Evolutionary conservation across 2,329 filamentous ascomycete genomes (phyloP).

Genomic region (Fusarium sp.): DNA sequence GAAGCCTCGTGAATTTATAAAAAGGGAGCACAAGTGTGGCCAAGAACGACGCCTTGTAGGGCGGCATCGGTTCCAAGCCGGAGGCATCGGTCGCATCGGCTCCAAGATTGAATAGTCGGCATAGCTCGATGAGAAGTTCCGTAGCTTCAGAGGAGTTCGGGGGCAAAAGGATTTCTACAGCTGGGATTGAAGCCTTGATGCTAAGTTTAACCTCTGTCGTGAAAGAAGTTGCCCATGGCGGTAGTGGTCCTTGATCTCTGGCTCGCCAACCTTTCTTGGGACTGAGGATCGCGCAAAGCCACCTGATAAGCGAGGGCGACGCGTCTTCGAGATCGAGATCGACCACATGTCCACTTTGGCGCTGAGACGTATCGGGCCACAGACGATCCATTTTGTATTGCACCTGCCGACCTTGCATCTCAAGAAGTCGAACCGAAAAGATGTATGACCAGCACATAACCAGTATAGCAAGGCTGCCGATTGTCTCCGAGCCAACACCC

Average conservation of each 20-base stretch:
- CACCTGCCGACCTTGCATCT: not conserved
- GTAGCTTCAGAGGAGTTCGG: slow-evolving; percentile 4
- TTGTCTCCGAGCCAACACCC: not conserved
- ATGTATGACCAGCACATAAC: not conserved
- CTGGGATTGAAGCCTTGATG: not conserved
- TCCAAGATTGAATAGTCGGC: slow-evolving; percentile 1
- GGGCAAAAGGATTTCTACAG: not conserved
- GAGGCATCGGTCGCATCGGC: not conserved
- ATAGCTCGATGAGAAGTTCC: slow-evolving; percentile 18
- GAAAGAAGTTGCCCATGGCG: not conserved
- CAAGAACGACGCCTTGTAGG: slow-evolving; percentile 9
- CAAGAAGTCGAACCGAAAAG: not conserved
- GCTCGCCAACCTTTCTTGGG: slow-evolving; percentile 4
- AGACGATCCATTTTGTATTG: not conserved
- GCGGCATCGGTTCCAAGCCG: not conserved
- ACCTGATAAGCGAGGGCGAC: not conserved
- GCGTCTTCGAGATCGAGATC: not conserved
- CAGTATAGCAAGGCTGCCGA: not conserved
- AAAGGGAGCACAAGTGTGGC: slow-evolving; percentile 17
- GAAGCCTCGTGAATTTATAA: not conserved
- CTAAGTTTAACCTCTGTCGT: not conserved
- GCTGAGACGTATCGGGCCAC: not conserved
- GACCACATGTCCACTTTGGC: not conserved
- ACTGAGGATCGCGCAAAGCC: slow-evolving; percentile 1
- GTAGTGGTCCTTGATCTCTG: not conserved